A percentile compares a stretch with the other conserved stretches of the same genome.
Conservation (phyloP, 1,284 basidiomycete genomes). For the Cryptococcus depauperatus region DNA sequence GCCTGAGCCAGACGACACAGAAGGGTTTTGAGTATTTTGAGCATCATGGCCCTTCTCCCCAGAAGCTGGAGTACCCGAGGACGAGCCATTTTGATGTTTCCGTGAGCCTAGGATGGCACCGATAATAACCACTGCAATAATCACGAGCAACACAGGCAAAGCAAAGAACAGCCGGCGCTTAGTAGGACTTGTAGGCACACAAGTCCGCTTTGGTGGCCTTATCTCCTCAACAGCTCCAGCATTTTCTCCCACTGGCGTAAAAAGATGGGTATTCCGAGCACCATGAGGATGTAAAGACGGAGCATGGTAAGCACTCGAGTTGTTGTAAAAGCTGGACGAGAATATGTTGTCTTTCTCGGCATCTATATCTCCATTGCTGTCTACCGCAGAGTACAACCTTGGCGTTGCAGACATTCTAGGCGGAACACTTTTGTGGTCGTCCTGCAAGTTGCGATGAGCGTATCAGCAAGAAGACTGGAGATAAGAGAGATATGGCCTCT, state of each 20-base stretch:
- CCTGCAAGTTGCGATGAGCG: not conserved
- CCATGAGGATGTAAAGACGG: not conserved
- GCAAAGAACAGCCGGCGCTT: slow-evolving; percentile 34
- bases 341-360: slow-evolving; percentile 1
- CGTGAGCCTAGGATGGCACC: slow-evolving; percentile 23
- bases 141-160: slow-evolving; percentile 22
- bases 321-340: not conserved
- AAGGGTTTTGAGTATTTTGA: slow-evolving; percentile 7
- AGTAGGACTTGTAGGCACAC: slow-evolving; percentile 14
- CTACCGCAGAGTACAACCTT: not conserved
- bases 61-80: not conserved
- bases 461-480: not conserved
- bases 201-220: slow-evolving; percentile 4
- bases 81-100: not conserved
- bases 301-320: not conserved
- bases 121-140: slow-evolving; percentile 34
- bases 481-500: not conserved
- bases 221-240: not conserved
- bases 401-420: not conserved
- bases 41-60: slow-evolving; percentile 4
- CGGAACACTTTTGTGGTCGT: not conserved
- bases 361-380: not conserved
- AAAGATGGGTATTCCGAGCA: not conserved
- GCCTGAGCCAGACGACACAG: slow-evolving; percentile 17
- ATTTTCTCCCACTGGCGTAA: not conserved